Evolutionary conservation across 2,329 filamentous ascomycete species (phyloP), one percentile per base, ranked within the genome.

Genomic region (Aphanoascus verrucosus): DNA sequence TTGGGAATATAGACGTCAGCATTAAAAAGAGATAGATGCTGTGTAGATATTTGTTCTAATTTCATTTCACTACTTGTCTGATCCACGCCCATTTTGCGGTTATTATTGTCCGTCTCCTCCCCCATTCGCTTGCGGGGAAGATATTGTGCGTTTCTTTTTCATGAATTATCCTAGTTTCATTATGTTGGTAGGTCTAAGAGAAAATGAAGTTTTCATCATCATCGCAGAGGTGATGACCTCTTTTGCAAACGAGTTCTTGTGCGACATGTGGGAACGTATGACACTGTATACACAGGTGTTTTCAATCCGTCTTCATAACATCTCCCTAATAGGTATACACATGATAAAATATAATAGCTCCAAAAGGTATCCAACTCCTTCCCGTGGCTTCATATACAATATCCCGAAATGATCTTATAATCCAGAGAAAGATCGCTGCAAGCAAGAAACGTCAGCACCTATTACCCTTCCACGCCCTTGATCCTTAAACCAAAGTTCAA

Each of bases 401-500:
- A 28, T 28, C 23, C 23, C 23, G 23, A 28, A 28, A 28, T 28
- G 23, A 28, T 28, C 23, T 28, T 4, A 28, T 4, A 28, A 28
- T 7, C 23, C 20, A 32, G 5, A 17, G 38, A 9, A 46, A 20
- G 34, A 49, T 3, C 9, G 47, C 15, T 17, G 19, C 32, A 23
- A 42, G n/a, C 34, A 46, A n/a, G 15, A 28, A 5, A 20, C 5
- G 15, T 3, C 14, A 9, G 34, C 5, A 3, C 28, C 42, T 52
- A 19, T 35, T n/a, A n/a, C n/a, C 67, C 20, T 68, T 64, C 56
- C 8, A 63, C 55, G 80, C 82, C 78, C 37, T 76, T 78, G n/a
- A 88, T 78, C 58, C 91, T 82, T 62, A 88, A 83, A 3, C 72
- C 85, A 74, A 95, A 94, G 68, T 93, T 94, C 23, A 94, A 66